These are phyloP conservation scores for Parathielavia appendiculata DNA, from an alignment of 495 filamentous ascomycete species.

Conservation along the genomic window DNA sequence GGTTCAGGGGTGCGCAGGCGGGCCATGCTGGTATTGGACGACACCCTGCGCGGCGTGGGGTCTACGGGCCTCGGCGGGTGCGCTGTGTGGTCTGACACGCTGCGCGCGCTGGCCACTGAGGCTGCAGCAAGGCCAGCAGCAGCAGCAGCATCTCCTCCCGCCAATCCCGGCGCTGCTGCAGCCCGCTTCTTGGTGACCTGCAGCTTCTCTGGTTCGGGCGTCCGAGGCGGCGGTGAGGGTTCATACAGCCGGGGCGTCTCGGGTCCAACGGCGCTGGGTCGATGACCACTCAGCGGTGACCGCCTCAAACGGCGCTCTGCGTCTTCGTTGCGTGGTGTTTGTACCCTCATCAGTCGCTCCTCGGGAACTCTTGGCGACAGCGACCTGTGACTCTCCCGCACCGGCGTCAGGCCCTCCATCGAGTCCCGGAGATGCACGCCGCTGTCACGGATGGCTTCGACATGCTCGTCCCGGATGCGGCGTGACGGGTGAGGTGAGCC, in stretches of 20 bases:
- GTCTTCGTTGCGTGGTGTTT: conserved; percentile 19
- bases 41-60: conserved; percentile 35
- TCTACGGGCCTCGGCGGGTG: conserved; percentile 30
- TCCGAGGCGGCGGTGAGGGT: conserved; percentile 29
- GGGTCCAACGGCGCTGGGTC: conserved; percentile 11
- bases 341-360: background rate
- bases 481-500: conserved; percentile 40
- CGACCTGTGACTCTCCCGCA: conserved; percentile 19
- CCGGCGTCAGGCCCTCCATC: conserved; percentile 20
- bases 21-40: conserved; percentile 48
- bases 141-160: conserved; percentile 1
- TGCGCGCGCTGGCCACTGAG: conserved; percentile 17
- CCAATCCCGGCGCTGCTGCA: background rate
- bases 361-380: conserved; percentile 16
- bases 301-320: conserved; percentile 15
- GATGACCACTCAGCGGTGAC: conserved; percentile 20
- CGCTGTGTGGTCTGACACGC: conserved; percentile 26
- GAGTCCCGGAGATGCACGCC: conserved; percentile 47
- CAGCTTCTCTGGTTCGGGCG: conserved; percentile 34
- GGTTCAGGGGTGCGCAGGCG: conserved; percentile 55
- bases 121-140: conserved; percentile 9
- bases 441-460: conserved; percentile 45
- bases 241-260: conserved; percentile 27
- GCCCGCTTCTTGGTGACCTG: conserved; percentile 24
- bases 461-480: conserved; percentile 23